A percentile compares a stretch with the other conserved stretches of the same genome.
Evolutionary conservation across 495 filamentous ascomycete genomes (phyloP).

Genomic region (Aspergillus bertholletiae): DNA sequence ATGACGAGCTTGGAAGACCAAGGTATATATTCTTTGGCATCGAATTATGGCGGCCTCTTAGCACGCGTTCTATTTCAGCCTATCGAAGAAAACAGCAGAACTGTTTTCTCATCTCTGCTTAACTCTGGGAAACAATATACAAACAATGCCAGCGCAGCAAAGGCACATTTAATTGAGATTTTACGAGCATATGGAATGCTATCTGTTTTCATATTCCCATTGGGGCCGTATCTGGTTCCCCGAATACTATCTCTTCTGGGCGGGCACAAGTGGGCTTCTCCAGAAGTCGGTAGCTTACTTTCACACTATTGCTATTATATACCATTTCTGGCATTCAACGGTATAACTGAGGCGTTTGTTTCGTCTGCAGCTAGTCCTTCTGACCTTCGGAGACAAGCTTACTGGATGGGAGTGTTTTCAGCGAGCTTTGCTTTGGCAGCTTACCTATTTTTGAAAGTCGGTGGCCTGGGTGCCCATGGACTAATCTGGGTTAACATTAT

Average conservation of each 20-base stretch:
- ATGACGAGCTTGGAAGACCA: conserved; percentile 75
- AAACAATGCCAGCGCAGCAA: conserved; percentile 24
- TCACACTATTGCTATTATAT: conserved; percentile 87
- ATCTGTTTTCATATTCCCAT: conserved; percentile 57
- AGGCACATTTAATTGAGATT: conserved; percentile 31
- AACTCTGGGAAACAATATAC: conserved; percentile 13
- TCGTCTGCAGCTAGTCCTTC: conserved; percentile 69
- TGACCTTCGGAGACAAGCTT: conserved; percentile 69
- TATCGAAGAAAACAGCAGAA: conserved; percentile 86
- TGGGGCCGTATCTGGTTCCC: conserved; percentile 72
- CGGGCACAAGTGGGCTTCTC: conserved; percentile 65
- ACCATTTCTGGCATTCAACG: conserved; percentile 87
- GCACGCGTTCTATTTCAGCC: conserved; percentile 93
- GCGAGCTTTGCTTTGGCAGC: conserved; percentile 67
- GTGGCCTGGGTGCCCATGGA: conserved; percentile 68
- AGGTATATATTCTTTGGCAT: conserved; percentile 89
- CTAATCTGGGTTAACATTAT: conserved; percentile 81
- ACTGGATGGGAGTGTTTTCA: conserved; percentile 80
- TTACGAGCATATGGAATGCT: conserved; percentile 53
- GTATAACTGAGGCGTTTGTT: conserved; percentile 89
- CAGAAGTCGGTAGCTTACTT: conserved; percentile 64
- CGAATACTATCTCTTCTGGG: conserved; percentile 68
- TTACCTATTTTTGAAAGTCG: conserved; percentile 62
- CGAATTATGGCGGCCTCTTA: conserved; percentile 89
- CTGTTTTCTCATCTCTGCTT: conserved; percentile 75